phyloP scores from a whole-genome alignment of 2,329 filamentous ascomycete genomes.

The Neofusicoccum sp. region DNA sequence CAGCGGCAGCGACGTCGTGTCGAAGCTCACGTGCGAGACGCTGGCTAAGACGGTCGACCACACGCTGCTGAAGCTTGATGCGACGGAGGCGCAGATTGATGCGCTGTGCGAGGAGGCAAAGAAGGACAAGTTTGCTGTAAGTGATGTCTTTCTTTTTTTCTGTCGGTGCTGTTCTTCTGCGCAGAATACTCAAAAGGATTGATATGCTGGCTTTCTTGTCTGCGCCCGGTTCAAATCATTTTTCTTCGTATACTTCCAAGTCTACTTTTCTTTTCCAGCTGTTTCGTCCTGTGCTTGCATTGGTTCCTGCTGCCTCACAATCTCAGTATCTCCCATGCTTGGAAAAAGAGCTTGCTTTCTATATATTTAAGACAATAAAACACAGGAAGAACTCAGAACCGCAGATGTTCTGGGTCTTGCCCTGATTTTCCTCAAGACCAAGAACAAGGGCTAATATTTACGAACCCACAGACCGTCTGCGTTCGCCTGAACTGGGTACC shows the following conservation, averaged over 20 bases:
- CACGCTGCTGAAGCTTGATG: slow-evolving; percentile 53
- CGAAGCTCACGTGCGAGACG: slow-evolving; percentile 25
- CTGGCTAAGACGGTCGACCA: slow-evolving; percentile 50
- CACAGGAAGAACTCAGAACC: too few relatives aligned
- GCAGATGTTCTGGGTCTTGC: too few relatives aligned
- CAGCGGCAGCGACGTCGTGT: slow-evolving; percentile 24
- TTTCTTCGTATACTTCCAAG: neutral
- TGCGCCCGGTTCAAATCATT: too few relatives aligned
- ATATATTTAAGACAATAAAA: too few relatives aligned
- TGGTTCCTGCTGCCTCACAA: too few relatives aligned
- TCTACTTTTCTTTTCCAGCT: neutral
- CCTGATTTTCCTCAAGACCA: neutral
- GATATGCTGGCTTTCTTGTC: too few relatives aligned
- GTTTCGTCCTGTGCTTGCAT: neutral
- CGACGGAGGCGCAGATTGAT: slow-evolving; percentile 54
- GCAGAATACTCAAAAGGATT: too few relatives aligned
- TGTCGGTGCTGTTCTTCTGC: neutral
- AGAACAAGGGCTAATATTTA: neutral
- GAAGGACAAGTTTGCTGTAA: slow-evolving; percentile 49
- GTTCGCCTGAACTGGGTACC: slow-evolving; percentile 58
- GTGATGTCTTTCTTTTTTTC: slow-evolving; percentile 1
- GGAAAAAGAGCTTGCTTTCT: neutral
- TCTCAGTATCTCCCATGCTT: neutral
- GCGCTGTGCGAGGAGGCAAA: slow-evolving; percentile 58
- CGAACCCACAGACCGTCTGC: slow-evolving; percentile 55